Conservation (phyloP, 2,329 filamentous ascomycete genomes). For the Sarocladium brachiariae region DNA sequence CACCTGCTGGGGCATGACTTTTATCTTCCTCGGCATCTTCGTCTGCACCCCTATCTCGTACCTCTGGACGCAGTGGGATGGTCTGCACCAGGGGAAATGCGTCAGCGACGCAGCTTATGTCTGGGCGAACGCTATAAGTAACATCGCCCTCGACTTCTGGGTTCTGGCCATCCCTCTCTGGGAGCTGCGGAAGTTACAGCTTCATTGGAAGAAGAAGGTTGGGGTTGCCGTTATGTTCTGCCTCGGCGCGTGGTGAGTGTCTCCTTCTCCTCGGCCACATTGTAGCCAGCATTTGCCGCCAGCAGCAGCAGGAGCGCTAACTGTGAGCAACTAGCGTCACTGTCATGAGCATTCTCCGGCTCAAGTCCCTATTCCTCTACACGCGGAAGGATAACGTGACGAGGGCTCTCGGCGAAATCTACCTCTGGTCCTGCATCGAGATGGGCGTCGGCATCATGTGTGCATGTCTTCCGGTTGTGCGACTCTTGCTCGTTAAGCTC, state of each 20-base stretch:
- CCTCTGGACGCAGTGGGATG: constrained; percentile 46
- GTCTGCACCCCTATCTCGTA: constrained; percentile 40
- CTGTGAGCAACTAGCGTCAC: neutral
- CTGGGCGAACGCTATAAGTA: constrained; percentile 41
- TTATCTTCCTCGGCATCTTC: constrained; percentile 34
- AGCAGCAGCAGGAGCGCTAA: too few species aligned
- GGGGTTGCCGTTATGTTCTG: constrained; percentile 37
- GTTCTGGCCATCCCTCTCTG: constrained; percentile 40
- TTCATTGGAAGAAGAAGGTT: constrained; percentile 37
- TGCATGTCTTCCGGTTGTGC: constrained; percentile 19
- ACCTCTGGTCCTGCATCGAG: constrained; percentile 19
- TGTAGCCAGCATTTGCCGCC: too few species aligned
- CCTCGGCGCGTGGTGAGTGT: constrained; percentile 31
- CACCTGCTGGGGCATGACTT: constrained; percentile 28
- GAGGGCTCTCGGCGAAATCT: constrained; percentile 15
- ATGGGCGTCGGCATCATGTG: constrained; percentile 19
- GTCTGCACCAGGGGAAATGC: constrained; percentile 36
- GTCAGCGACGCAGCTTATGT: constrained; percentile 36
- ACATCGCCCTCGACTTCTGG: constrained; percentile 41
- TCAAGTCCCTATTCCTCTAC: constrained; percentile 8
- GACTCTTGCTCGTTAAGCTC: constrained; percentile 16
- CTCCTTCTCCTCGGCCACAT: too few species aligned
- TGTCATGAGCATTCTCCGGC: constrained; percentile 4
- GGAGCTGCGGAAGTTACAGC: constrained; percentile 28
- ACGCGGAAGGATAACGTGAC: constrained; percentile 13